A percentile compares a stretch with the other conserved stretches of the same genome.
Evolutionary conservation across 169 alveolate genomes (phyloP).

Genomic region (Eimeria praecox): DNA sequence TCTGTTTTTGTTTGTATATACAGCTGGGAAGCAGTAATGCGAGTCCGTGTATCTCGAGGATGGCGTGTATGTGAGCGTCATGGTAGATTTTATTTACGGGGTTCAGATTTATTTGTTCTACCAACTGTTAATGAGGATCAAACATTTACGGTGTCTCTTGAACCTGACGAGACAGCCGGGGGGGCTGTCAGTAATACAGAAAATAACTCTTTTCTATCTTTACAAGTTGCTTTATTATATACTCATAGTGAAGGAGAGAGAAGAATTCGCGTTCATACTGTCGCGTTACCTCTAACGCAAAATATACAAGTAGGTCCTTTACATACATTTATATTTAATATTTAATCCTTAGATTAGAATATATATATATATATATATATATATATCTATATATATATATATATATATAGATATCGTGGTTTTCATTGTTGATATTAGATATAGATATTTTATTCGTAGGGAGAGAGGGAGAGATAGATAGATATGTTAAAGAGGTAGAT

Average conservation of each 20-base stretch:
- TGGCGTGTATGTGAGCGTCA: conserved; percentile 95
- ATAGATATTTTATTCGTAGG: too few relatives aligned
- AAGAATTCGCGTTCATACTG: conserved; percentile 98
- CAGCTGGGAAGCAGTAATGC: conserved; percentile 98
- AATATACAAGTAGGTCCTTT: conserved; percentile 84
- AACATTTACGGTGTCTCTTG: conserved; percentile 92
- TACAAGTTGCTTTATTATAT: conserved; percentile 98
- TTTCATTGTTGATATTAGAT: too few relatives aligned
- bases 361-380: too few relatives aligned
- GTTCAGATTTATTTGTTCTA: conserved; percentile 94
- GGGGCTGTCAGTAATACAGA: conserved; percentile 80
- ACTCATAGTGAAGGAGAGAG: conserved; percentile 99
- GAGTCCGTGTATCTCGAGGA: conserved; percentile 97
- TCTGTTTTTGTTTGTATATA: conserved; percentile 73
- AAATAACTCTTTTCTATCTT: conserved; percentile 93
- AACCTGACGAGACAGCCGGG: conserved; percentile 87
- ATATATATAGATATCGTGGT: too few relatives aligned
- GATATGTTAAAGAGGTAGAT: too few relatives aligned
- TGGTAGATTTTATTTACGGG: conserved; percentile 96
- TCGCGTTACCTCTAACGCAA: conserved; percentile 95
- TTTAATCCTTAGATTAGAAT: too few relatives aligned
- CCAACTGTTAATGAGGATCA: conserved; percentile 95
- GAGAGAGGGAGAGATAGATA: too few relatives aligned
- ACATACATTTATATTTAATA: neutral
- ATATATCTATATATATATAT: too few relatives aligned